A percentile compares a stretch with the other conserved stretches of the same genome.
These are phyloP conservation scores for Asterophora parasitica DNA, from an alignment of 768 basidiomycete species.

Conservation along the genomic window DNA sequence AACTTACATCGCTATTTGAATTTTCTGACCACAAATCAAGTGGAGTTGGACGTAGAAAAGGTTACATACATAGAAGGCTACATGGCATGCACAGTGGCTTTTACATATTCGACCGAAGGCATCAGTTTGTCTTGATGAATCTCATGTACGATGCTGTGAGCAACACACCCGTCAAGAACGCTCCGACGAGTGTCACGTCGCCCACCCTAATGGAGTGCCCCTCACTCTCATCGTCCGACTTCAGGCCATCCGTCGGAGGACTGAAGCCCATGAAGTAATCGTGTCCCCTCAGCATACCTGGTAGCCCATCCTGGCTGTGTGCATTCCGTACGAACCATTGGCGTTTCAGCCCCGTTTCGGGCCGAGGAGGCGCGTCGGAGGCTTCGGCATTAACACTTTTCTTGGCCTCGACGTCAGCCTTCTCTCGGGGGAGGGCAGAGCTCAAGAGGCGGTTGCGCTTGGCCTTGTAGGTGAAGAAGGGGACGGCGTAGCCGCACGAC, in stretches of 20 bases:
- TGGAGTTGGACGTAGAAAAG: too few species aligned
- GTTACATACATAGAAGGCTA: too few species aligned
- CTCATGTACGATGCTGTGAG: slow-evolving; percentile 11
- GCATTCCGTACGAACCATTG: slow-evolving; percentile 53
- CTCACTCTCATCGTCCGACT: slow-evolving; percentile 6
- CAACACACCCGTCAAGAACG: slow-evolving; percentile 11
- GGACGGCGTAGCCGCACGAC: slow-evolving; percentile 67
- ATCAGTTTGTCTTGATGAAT: background rate
- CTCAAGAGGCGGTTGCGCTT: slow-evolving; percentile 51
- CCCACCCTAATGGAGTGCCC: background rate
- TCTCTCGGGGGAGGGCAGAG: slow-evolving; percentile 40
- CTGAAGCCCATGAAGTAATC: slow-evolving; percentile 12
- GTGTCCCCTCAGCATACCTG: slow-evolving; percentile 34
- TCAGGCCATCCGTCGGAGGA: background rate
- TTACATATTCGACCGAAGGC: too few species aligned
- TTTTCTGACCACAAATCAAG: too few species aligned
- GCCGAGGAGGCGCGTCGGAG: slow-evolving; percentile 8
- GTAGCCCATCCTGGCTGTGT: slow-evolving; percentile 53
- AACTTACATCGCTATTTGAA: too few species aligned
- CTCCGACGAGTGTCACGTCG: slow-evolving; percentile 7
- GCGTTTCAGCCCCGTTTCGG: slow-evolving; percentile 40
- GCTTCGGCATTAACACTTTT: slow-evolving; percentile 7
- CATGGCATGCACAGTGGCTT: too few species aligned
- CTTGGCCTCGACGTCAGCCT: slow-evolving; percentile 28
- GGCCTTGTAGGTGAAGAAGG: slow-evolving; percentile 51